Evolutionary conservation across 495 filamentous ascomycete genomes (phyloP).

Genomic region (Aspergillus panamensis): DNA sequence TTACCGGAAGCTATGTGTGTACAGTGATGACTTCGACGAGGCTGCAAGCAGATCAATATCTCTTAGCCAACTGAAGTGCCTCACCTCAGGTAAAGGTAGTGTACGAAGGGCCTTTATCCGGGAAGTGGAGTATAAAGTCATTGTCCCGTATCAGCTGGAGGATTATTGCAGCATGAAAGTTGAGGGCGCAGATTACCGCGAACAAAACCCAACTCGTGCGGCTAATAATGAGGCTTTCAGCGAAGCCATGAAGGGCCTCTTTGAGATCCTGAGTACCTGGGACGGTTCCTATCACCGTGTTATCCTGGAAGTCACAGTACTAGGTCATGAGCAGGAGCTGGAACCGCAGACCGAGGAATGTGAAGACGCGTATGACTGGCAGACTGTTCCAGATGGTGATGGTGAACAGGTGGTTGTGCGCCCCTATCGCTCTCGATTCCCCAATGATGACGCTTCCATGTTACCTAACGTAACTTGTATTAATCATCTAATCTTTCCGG

Average conservation of each 20-base stretch:
- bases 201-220: not conserved
- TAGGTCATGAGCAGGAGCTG: not conserved
- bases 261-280: not conserved
- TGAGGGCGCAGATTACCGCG: not conserved
- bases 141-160: not conserved
- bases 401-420: not conserved
- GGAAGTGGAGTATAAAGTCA: not conserved
- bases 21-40: not conserved
- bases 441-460: not conserved
- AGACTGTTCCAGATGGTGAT: not conserved
- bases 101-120: not conserved
- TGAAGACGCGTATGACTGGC: not conserved
- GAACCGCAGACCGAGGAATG: not conserved
- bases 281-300: not conserved
- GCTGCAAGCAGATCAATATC: not conserved
- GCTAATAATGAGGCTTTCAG: not conserved
- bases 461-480: not conserved
- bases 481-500: not conserved
- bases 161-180: not conserved
- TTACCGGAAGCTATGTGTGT: not conserved
- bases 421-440: not conserved
- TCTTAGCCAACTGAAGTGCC: not conserved
- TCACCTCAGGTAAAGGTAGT: not conserved
- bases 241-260: not conserved
- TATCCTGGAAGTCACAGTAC: not conserved